Base-by-base conservation (phyloP, 2,329 filamentous ascomycete genomes). In the Balansia obtecta region DNA sequence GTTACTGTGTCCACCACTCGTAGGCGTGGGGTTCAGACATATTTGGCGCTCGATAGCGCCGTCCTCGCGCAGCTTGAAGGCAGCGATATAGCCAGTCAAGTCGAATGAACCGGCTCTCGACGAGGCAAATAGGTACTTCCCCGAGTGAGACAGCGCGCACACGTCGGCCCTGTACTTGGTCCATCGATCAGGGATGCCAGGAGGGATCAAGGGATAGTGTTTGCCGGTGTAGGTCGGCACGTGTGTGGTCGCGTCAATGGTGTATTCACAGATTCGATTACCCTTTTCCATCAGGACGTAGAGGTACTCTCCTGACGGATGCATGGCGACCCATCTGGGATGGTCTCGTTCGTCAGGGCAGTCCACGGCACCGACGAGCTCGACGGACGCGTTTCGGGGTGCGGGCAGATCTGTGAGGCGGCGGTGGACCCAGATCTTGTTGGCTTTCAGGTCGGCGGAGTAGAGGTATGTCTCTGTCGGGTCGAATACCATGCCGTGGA, bases 271-370 rank as follows among this genome's bases (percentile, higher is more conserved):
- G 51, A 95, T 70, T 48, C 84, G 75, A 70, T 95, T 95, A 50
- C 88, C 87, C n/a, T 83, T 84, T 68, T 95, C 88, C 86, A 93
- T 94, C 58, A 95, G 74, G 8, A 79, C 87, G 68, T 94, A 95
- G 51, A 95, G 75, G 66, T 88, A 89, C 52, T 82, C 77, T 18
- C 86, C 87, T 1, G 78, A 78, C 2, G 84, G 83, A 65, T 91
- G 86, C 63, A 94, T 83, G 58, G 87, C 87, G 13, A 94, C 86
- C 88, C 88, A 95, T 60, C 88, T 80, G 15, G 88, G 88, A 65
- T 93, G 88, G 65, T 95, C 88, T 53, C 75, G 75, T 2, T 77
- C 68, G 44, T 76, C 74, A 0, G 87, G 86, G 30, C 87, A 87
- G 54, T 85, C 78, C 34, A 90, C 74, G 61, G 76, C 81, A 57